Conservation (phyloP, 306 rosid species). For the Prunus dulcis region DNA sequence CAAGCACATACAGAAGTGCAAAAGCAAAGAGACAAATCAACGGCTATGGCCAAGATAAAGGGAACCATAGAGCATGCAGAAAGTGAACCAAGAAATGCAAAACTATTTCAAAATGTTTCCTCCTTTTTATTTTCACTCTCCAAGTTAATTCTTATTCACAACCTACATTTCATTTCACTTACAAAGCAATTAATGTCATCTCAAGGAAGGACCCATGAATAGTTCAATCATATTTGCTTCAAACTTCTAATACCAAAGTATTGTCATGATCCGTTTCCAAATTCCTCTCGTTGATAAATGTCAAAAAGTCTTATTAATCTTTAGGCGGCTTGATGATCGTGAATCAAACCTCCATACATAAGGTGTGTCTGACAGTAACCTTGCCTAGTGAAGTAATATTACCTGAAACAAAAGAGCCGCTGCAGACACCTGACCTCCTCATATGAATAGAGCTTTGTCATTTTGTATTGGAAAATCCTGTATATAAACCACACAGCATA, state of each 20-base stretch:
- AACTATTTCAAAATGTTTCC: background rate
- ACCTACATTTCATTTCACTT: background rate
- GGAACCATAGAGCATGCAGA: too few species aligned
- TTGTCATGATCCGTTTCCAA: background rate
- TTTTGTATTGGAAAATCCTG: slow-evolving; percentile 49
- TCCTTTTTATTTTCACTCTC: too few species aligned
- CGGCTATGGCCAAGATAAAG: too few species aligned
- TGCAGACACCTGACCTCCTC: slow-evolving; percentile 54
- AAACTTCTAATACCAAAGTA: background rate
- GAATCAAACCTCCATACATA: slow-evolving; percentile 8
- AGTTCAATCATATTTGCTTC: background rate
- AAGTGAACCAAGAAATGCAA: too few species aligned
- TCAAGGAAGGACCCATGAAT: background rate
- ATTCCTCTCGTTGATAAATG: background rate
- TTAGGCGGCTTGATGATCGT: background rate
- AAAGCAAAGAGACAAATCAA: too few species aligned
- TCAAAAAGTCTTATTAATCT: background rate
- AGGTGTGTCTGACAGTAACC: background rate
- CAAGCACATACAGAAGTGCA: too few species aligned
- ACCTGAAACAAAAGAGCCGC: slow-evolving; percentile 57
- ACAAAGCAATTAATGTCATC: background rate
- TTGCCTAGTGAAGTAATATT: slow-evolving; percentile 12
- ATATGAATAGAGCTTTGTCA: slow-evolving; percentile 43
- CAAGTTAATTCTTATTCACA: background rate
- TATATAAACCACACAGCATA: slow-evolving; percentile 62